These are phyloP conservation scores for Mortierella sp. DNA, from an alignment of 371 early-diverging fungal genomes.

Conservation along the genomic window DNA sequence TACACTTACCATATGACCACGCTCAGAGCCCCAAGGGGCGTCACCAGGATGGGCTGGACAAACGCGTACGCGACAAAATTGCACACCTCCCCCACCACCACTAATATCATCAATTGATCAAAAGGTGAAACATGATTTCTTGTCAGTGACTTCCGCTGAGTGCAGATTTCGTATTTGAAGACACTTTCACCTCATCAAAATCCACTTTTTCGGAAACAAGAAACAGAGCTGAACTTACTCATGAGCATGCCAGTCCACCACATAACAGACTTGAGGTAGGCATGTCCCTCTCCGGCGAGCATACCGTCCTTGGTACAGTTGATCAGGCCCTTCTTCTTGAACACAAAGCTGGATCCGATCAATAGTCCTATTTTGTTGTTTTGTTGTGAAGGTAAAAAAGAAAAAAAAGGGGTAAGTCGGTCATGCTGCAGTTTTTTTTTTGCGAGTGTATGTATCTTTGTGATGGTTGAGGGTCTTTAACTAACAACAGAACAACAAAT, in stretches of 20 bases:
- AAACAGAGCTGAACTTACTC: conserved; percentile 61
- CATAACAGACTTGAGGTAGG: conserved; percentile 86
- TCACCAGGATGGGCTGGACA: conserved; percentile 95
- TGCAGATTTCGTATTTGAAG: neutral
- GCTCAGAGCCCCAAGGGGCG: conserved; percentile 94
- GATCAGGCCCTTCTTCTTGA: conserved; percentile 95
- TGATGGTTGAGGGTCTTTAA: neutral
- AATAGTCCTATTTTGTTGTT: conserved; percentile 70
- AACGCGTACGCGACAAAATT: conserved; percentile 97
- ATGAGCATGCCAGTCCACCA: conserved; percentile 97
- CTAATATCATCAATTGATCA: conserved; percentile 42
- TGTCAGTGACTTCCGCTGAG: neutral
- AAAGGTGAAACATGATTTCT: neutral
- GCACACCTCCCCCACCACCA: conserved; percentile 89
- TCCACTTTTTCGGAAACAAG: neutral
- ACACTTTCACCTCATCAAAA: neutral
- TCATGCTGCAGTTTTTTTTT: conserved; percentile 8
- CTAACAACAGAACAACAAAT: neutral
- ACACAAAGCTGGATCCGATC: conserved; percentile 93
- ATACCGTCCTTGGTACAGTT: conserved; percentile 70
- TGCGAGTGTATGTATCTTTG: neutral
- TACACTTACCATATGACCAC: conserved; percentile 76
- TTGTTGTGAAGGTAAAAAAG: neutral
- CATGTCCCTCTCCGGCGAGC: conserved; percentile 85
- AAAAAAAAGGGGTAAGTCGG: neutral